Base-by-base conservation (phyloP, 345 rosid species). In the Moricandia moricandioides region DNA sequence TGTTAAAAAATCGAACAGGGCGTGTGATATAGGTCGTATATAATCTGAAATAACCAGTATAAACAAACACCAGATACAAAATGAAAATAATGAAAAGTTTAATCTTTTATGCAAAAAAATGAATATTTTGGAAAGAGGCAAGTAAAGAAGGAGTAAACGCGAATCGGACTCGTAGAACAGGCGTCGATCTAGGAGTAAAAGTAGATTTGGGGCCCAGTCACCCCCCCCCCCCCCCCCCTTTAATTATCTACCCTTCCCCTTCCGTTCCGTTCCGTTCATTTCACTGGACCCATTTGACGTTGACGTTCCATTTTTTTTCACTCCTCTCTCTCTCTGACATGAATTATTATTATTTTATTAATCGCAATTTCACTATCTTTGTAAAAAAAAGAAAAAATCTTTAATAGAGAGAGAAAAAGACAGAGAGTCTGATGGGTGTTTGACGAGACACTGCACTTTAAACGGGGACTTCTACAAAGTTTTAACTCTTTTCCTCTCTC, bases 371-470 rank as follows among this genome's bases (percentile, higher is more conserved):
- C 56, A 33, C 6, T 29, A n/a, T 58, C 33, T 58, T 58, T 26
- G 6, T 29, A 0, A 18, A 52, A 14, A 17, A 55, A 21, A 54
- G 5, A 5, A 30, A 60, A 60, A 61, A 60, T 34, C 10, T 67
- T 7, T 65, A 3, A 3, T 18, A 8, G 16, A 10, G 62, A 10
- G 62, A 29, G 62, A 57, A 45, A 45, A 45, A 45, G 52, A 45
- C 37, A 55, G 0, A 55, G 0, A 52, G 39, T 43, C 21, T 70
- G 67, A 70, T 77, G 75, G 70, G 66, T 70, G 65, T 24, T 77
- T 70, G 80, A 77, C 80, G 71, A 77, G 76, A 77, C 80, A 77
- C 54, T 56, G 6, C 55, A 77, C 80, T 77, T 70, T 64, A 77
- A 40, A 69, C 64, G 59, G 74, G 80, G 62, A 1, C 80, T 73